These are phyloP conservation scores for Fraxinus pennsylvanica DNA, from an alignment of 257 asterid genomes.

Conservation along the genomic window DNA sequence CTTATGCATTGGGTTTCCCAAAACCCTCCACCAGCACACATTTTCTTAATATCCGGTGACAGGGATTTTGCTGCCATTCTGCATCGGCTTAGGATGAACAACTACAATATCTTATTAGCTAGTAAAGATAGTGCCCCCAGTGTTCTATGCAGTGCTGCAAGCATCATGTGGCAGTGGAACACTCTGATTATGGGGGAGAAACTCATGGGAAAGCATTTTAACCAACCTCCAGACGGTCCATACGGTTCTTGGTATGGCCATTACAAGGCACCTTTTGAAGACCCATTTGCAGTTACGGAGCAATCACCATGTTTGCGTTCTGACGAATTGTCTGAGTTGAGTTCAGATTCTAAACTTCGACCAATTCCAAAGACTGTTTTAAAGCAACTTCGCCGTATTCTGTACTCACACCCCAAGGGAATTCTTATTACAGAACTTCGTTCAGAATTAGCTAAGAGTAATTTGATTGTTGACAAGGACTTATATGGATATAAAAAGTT, in stretches of 20 bases:
- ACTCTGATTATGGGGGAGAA: conserved; percentile 72
- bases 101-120: conserved; percentile 83
- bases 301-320: conserved; percentile 36
- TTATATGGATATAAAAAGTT: conserved; percentile 72
- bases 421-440: conserved; percentile 58
- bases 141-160: conserved; percentile 87
- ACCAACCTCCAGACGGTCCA: conserved; percentile 97
- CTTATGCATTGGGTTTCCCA: conserved; percentile 92
- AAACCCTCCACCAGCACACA: conserved; percentile 98
- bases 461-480: conserved; percentile 53
- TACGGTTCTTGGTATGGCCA: conserved; percentile 88
- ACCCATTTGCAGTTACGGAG: conserved; percentile 58
- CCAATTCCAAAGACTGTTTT: conserved; percentile 63
- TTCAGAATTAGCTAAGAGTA: conserved; percentile 47
- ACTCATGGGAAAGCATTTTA: conserved; percentile 72
- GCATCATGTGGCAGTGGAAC: conserved; percentile 95
- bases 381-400: conserved; percentile 49
- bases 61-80: conserved; percentile 77
- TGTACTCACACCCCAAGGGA: conserved; percentile 65
- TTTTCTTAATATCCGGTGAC: conserved; percentile 84
- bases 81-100: conserved; percentile 84
- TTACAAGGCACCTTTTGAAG: conserved; percentile 68
- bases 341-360: conserved; percentile 44
- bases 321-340: conserved; percentile 42
- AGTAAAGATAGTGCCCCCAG: conserved; percentile 59